Conservation (phyloP, 345 rosid species). For the Passiflora organensis region DNA sequence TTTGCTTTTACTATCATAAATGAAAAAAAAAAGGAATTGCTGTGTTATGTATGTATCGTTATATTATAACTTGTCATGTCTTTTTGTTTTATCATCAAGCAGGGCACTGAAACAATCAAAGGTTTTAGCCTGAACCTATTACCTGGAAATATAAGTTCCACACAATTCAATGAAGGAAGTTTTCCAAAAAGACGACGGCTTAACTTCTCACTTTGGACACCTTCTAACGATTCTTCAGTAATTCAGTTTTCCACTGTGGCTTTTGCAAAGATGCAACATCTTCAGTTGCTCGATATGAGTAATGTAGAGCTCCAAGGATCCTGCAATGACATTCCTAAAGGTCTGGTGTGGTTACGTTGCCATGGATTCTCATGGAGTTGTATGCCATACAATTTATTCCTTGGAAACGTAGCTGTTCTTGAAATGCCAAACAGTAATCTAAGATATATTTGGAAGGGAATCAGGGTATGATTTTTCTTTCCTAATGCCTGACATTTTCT, state of each 20-base stretch:
- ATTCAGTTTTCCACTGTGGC: background rate
- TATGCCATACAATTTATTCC: background rate
- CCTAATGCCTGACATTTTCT: background rate
- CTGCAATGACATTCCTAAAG: background rate
- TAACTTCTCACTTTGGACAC: background rate
- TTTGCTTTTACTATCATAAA: background rate
- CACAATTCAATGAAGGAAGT: background rate
- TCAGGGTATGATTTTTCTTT: background rate
- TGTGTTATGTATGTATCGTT: background rate
- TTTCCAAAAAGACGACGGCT: background rate
- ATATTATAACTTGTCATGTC: background rate
- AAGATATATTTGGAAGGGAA: conserved; percentile 1
- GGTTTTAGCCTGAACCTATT: background rate
- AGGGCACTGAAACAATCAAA: background rate
- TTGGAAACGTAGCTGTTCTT: conserved; percentile 1
- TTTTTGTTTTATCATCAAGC: background rate
- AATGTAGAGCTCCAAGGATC: background rate
- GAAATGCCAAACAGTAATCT: background rate
- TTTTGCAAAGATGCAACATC: background rate
- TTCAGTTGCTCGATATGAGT: background rate
- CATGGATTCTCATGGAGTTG: background rate
- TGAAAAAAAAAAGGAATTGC: too few species aligned
- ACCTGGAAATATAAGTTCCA: background rate
- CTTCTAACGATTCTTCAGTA: background rate
- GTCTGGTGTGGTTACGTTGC: background rate